Evolutionary conservation across 73 alveolate species (phyloP).

Genomic region (Paramecium caudatum): DNA sequence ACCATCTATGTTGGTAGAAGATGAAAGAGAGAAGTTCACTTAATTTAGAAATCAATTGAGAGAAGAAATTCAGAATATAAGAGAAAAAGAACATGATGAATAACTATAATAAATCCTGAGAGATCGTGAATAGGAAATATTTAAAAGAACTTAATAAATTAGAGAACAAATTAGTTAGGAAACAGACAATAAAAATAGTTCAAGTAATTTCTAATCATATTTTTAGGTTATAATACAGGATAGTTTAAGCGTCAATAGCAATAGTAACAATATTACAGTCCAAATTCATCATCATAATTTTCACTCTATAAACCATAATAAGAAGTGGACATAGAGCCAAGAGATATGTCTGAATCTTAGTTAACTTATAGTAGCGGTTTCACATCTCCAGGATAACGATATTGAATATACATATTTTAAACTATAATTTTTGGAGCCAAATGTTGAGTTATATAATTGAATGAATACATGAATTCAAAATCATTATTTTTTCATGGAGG

Average conservation of each 20-base stretch:
- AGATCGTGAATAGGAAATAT: conserved; percentile 48
- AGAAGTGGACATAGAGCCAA: conserved; percentile 35
- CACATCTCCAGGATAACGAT: conserved; percentile 65
- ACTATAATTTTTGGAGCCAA: conserved; percentile 61
- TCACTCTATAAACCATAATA: conserved; percentile 49
- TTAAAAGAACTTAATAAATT: conserved; percentile 64
- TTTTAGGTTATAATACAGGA: conserved; percentile 53
- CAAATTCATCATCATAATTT: conserved; percentile 58
- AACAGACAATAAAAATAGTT: conserved; percentile 4
- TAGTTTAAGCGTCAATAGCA: not conserved
- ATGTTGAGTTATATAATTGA: not conserved
- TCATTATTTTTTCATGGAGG: not conserved
- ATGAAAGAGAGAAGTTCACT: conserved; percentile 37
- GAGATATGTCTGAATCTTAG: conserved; percentile 31
- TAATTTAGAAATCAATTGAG: conserved; percentile 19
- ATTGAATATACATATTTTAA: conserved; percentile 32
- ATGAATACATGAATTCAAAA: not conserved
- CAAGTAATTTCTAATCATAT: not conserved
- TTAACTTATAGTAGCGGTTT: conserved; percentile 62
- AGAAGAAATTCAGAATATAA: conserved; percentile 40
- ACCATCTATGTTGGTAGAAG: conserved; percentile 54
- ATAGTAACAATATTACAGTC: conserved; percentile 30
- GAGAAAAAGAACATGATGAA: conserved; percentile 61
- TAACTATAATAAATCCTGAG: not conserved
- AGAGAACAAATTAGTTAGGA: conserved; percentile 46